Evolutionary conservation across 371 early-diverging fungal species (phyloP), one percentile per base, ranked within the genome.

Genomic region (Paraphysoderma sedebokerense): DNA sequence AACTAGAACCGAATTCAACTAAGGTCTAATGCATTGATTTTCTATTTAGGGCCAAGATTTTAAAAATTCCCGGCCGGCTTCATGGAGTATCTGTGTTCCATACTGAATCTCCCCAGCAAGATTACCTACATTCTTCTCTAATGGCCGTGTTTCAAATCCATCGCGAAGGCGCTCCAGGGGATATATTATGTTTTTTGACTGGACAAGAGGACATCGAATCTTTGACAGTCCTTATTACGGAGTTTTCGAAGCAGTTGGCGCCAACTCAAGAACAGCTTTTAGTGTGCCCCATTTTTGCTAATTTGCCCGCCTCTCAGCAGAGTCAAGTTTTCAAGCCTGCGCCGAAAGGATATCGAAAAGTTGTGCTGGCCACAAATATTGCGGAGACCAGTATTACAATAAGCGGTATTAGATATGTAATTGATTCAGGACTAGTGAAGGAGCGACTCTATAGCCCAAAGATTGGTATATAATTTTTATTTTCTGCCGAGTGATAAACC

Each of bases 161-260:
- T 59, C 68, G 71, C 11, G 85, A 87, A n/a, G 74, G 81, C 38
- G 74, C 76, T 0, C 72, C 70, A 0, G 92, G 93, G 3, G 95
- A 97, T 61, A 83, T 93, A 33, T 66, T 93, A 26, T 81, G 88
- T 4, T 97, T 97, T 53, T 59, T 93, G 39, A 85, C 92, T 4
- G 99, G 92, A 36, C 87, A 92, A 55, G 90, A 90, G 45, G 90
- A 91, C 31, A 92, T 92, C 57, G 97, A 91, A 54, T 77, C 77
- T 20, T 62, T 92, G 17, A 76, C 82, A 41, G 66, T 80, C n/a
- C 68, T 92, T 12, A 68, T 92, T 3, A 61, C 66, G 7, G 87
- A 89, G 33, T 51, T 62, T 23, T 39, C 54, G 1, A 32, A 41
- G 5, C 46, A 45, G 6, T 38, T 68, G 1, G 60, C 61, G 5